These are phyloP conservation scores for Gaeumannomyces sp. DNA, from an alignment of 2,329 filamentous ascomycete species.

Conservation along the genomic window DNA sequence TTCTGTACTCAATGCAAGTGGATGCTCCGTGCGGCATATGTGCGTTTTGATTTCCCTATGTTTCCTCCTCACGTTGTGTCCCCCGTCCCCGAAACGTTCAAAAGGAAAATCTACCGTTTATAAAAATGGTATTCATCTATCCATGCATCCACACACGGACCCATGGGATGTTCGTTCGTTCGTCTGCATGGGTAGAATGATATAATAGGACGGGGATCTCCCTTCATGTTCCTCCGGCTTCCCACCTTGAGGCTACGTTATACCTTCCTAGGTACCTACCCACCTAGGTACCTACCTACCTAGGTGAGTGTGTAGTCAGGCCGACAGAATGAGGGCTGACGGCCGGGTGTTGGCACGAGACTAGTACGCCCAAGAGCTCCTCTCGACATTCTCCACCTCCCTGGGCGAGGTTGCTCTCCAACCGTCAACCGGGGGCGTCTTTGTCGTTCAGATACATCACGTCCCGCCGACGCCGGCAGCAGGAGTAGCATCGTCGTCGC, in stretches of 20 bases:
- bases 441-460: constrained; percentile 60
- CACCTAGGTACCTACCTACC: no score
- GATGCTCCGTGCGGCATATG: constrained; percentile 78
- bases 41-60: not conserved
- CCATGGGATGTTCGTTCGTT: not conserved
- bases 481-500: constrained; percentile 2
- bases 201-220: not conserved
- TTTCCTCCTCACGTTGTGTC: not conserved
- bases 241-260: no score
- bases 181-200: no score
- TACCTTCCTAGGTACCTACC: no score
- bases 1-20: constrained; percentile 94
- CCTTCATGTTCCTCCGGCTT: no score
- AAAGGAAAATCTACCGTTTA: not conserved
- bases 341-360: not conserved
- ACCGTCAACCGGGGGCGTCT: constrained; percentile 78
- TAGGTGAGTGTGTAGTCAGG: not conserved
- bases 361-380: constrained; percentile 88
- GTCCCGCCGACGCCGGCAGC: constrained; percentile 13
- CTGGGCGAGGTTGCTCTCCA: constrained; percentile 85
- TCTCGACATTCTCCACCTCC: constrained; percentile 80
- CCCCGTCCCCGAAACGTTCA: constrained; percentile 8
- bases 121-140: not conserved
- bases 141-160: not conserved
- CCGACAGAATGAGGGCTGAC: not conserved